These are phyloP conservation scores for Allium cepa DNA, from an alignment of 106 monocot genomes.

Conservation along the genomic window DNA sequence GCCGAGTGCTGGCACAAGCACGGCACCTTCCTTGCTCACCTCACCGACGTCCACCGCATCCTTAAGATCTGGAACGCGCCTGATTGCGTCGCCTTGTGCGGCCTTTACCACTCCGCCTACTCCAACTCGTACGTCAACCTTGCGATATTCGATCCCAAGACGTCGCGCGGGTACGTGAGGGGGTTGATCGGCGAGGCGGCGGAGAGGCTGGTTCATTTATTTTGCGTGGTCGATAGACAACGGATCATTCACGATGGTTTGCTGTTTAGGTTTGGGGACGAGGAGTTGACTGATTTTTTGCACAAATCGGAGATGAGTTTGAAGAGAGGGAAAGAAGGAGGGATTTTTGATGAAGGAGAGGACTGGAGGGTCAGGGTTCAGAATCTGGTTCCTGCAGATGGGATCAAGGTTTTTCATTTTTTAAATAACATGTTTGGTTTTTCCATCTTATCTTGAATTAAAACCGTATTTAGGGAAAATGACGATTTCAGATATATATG, in stretches of 20 bases:
- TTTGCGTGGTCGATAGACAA: conserved; percentile 83
- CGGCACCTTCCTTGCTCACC: conserved; percentile 82
- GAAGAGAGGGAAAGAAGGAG: conserved; percentile 1
- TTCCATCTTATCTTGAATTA: too few species aligned
- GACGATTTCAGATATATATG: too few species aligned
- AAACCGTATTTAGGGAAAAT: too few species aligned
- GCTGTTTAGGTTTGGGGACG: conserved; percentile 66
- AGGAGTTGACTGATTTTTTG: conserved; percentile 46
- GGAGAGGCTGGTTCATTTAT: conserved; percentile 84
- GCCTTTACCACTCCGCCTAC: conserved; percentile 96
- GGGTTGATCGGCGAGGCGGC: conserved; percentile 39
- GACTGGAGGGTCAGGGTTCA: conserved; percentile 49
- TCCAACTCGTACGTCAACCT: conserved; percentile 99
- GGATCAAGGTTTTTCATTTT: conserved; percentile 10
- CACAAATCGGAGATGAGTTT: conserved; percentile 20
- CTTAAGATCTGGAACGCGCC: conserved; percentile 70
- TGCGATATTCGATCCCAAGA: conserved; percentile 79
- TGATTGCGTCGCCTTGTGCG: conserved; percentile 54
- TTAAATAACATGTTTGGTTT: too few species aligned
- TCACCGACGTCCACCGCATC: conserved; percentile 68
- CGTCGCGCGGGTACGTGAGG: conserved; percentile 44
- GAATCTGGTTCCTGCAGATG: conserved; percentile 41
- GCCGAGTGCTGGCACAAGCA: conserved; percentile 98
- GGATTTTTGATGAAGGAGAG: conserved; percentile 16
- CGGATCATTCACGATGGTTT: conserved; percentile 71